Evolutionary conservation across 495 filamentous ascomycete genomes (phyloP), one percentile per base, ranked within the genome.

Genomic region (Penicillium chermesinum): DNA sequence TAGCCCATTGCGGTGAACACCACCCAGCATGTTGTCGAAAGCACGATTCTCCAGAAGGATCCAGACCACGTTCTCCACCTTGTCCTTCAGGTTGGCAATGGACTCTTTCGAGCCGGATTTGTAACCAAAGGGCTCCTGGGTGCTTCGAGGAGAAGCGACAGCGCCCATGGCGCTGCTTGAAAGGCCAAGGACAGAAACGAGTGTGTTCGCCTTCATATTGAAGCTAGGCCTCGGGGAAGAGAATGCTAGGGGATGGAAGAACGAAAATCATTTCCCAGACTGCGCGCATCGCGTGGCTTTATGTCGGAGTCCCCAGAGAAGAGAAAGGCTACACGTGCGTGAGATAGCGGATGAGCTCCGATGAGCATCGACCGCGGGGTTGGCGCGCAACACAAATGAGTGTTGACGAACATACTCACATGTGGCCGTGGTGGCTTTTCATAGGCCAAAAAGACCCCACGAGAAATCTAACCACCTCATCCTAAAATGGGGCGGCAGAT

Each of bases 61-160:
- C 52, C 66, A 62, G 46, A 75, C 71, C 22, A 75, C 71, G 52
- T 73, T 73, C 61, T 75, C 69, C 53, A 75, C 62, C 50, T 75
- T 70, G 48, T 66, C 55, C 49, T 67, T 73, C 57, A 71, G 46
- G 57, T 69, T 69, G 47, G 57, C 48, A 52, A 69, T 57, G 25
- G 65, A 63, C 44, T 62, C 50, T 45, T 54, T 59, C 7, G 59
- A 62, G 25, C 59, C 59, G 6, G 59, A 59, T 30, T 55, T 54
- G 53, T 62, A 62, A 2, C 59, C 59, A 13, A 43, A 62, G 21
- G 59, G 59, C 38, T 47, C 36, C 8, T 52, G 33, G 19, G 25
- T 17, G 27, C 34, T 19, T 2, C 38, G 48, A 20, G 38, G 16
- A 4, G n/a, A n/a, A n/a, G 59, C 56, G 13, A 48, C 59, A 12